Percentiles rank a stretch among this genome's conserved stretches.
phyloP scores from a whole-genome alignment of 2,329 filamentous ascomycete species.

The Aureobasidium mangrovei region DNA sequence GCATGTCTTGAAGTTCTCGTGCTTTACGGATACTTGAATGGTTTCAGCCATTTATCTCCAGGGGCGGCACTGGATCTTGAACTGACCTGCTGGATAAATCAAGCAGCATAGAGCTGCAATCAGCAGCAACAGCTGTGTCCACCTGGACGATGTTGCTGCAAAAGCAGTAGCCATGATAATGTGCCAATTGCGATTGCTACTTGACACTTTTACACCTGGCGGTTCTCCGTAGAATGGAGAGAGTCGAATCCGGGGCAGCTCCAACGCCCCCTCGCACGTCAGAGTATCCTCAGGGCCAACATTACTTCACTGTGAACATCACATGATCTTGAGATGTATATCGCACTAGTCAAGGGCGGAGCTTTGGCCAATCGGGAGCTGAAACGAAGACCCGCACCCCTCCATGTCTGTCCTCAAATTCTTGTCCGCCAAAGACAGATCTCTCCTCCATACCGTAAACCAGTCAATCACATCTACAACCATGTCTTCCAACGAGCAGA shows the following conservation, averaged over 20 bases:
- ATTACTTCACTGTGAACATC: too few species aligned
- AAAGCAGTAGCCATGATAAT: conserved; percentile 7
- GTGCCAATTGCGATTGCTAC: not conserved
- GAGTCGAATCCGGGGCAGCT: conserved; percentile 3
- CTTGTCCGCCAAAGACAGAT: conserved; percentile 1
- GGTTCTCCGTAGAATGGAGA: not conserved
- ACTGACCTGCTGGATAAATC: conserved; percentile 56
- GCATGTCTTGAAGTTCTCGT: conserved; percentile 96
- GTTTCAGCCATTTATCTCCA: not conserved
- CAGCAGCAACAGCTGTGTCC: conserved; percentile 57
- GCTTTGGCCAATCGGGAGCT: too few species aligned
- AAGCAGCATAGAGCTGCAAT: conserved; percentile 51
- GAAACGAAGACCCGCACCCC: too few species aligned
- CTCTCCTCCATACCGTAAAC: conserved; percentile 31
- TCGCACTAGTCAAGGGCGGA: too few species aligned
- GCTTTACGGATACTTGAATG: conserved; percentile 65
- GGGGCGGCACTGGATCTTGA: too few species aligned
- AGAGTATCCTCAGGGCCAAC: not conserved
- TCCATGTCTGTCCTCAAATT: not conserved
- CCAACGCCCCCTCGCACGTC: not conserved
- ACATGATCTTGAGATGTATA: too few species aligned
- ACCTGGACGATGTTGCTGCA: conserved; percentile 44
- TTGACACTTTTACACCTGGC: not conserved
- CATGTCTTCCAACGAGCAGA: conserved; percentile 67
- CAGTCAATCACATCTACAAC: conserved; percentile 21